Percentiles rank a stretch among this genome's conserved stretches.
These are phyloP conservation scores for Coleophoma eucalyptorum DNA, from an alignment of 2,329 filamentous ascomycete genomes.

Conservation along the genomic window DNA sequence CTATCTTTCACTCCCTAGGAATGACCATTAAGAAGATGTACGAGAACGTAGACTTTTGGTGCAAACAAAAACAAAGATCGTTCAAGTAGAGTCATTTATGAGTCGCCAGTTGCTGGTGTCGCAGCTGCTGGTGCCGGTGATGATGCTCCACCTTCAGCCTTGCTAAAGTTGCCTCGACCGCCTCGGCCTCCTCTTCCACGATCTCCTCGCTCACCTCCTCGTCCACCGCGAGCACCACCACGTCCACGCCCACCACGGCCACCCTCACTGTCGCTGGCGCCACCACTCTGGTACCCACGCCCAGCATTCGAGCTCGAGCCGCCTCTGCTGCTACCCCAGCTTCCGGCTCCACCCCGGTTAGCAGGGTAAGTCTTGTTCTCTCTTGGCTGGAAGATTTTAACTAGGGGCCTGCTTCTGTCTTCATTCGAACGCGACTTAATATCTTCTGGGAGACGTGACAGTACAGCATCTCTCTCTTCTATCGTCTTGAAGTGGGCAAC, in stretches of 20 bases:
- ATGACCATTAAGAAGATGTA: slow-evolving; percentile 27
- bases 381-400: slow-evolving; percentile 78
- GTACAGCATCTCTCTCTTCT: slow-evolving; percentile 77
- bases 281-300: slow-evolving; percentile 79
- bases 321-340: slow-evolving; percentile 63
- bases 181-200: slow-evolving; percentile 46
- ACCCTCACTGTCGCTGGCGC: slow-evolving; percentile 70
- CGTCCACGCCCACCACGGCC: slow-evolving; percentile 53
- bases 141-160: slow-evolving; percentile 54
- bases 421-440: slow-evolving; percentile 67
- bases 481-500: slow-evolving; percentile 79
- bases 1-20: slow-evolving; percentile 22
- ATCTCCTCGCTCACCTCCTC: slow-evolving; percentile 46
- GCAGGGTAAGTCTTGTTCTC: slow-evolving; percentile 47
- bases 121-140: slow-evolving; percentile 43
- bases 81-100: slow-evolving; percentile 15
- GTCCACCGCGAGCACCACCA: slow-evolving; percentile 50
- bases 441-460: slow-evolving; percentile 71
- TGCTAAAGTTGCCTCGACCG: slow-evolving; percentile 50
- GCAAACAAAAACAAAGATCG: slow-evolving; percentile 20
- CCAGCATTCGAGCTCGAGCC: slow-evolving; percentile 48
- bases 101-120: slow-evolving; percentile 38
- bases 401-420: slow-evolving; percentile 73
- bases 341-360: slow-evolving; percentile 62
- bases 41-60: slow-evolving; percentile 25